Conservation (phyloP, 768 basidiomycete genomes). For the Hericium alpestre region DNA sequence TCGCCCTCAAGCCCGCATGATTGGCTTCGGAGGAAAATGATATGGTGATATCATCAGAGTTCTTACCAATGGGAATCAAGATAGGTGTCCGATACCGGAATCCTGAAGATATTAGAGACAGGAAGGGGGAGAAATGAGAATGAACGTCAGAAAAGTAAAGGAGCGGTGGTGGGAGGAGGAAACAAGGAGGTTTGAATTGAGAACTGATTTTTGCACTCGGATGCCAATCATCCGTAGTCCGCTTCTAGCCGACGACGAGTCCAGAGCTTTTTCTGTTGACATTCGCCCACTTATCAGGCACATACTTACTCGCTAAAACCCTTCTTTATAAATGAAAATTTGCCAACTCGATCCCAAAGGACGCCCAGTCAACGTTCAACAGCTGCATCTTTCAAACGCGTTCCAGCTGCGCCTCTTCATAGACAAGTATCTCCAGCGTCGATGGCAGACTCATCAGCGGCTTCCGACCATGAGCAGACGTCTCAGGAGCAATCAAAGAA, state of each 20-base stretch:
- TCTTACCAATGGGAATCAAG: background rate
- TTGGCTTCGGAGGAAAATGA: background rate
- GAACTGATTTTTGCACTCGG: background rate
- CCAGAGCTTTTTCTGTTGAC: too few relatives aligned
- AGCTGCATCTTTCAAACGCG: too few relatives aligned
- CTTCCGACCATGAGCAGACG: too few relatives aligned
- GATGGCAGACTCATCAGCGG: too few relatives aligned
- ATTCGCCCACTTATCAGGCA: too few relatives aligned
- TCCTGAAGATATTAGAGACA: background rate
- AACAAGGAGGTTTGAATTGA: background rate
- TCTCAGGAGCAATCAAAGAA: too few relatives aligned
- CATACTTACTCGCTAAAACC: too few relatives aligned
- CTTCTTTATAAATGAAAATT: too few relatives aligned
- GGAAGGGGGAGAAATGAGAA: background rate
- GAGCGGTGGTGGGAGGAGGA: background rate
- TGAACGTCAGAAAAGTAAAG: background rate
- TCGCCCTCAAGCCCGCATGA: background rate
- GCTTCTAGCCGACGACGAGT: background rate
- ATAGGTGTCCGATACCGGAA: background rate
- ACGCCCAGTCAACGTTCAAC: too few relatives aligned
- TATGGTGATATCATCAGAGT: background rate
- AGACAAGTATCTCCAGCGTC: too few relatives aligned
- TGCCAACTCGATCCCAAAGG: too few relatives aligned
- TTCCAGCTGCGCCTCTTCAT: too few relatives aligned
- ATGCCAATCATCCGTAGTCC: background rate